These are phyloP conservation scores for Wallacemonas collosoma DNA, from an alignment of 208 protist species.

Conservation along the genomic window DNA sequence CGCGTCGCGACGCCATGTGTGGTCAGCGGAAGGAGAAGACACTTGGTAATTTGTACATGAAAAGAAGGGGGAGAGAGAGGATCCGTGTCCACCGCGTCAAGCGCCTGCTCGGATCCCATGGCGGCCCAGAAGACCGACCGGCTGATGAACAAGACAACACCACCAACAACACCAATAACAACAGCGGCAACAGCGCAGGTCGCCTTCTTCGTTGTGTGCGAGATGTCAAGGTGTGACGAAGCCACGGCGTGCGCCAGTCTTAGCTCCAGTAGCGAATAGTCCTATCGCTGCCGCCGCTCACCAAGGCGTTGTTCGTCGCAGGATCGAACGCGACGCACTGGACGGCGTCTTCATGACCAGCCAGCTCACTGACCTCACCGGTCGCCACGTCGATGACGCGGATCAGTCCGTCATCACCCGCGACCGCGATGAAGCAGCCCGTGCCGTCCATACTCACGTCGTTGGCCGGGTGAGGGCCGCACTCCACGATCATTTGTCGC, in stretches of 20 bases:
- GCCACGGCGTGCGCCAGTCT: neutral
- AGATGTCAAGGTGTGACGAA: too few species aligned
- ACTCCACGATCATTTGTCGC: conserved; percentile 52
- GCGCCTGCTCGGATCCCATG: too few species aligned
- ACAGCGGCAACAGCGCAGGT: too few species aligned
- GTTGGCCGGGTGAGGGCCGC: conserved; percentile 81
- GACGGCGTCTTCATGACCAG: conserved; percentile 82
- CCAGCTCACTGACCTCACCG: conserved; percentile 69
- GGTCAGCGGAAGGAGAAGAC: too few species aligned
- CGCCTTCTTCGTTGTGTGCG: too few species aligned
- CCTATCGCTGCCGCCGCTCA: conserved; percentile 81
- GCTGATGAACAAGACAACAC: too few species aligned
- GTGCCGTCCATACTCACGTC: conserved; percentile 65
- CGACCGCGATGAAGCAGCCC: conserved; percentile 88
- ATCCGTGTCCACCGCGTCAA: too few species aligned
- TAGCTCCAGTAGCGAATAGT: conserved; percentile 87
- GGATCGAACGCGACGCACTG: conserved; percentile 87
- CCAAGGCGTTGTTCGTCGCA: conserved; percentile 71
- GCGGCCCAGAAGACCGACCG: too few species aligned
- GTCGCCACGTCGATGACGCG: conserved; percentile 93
- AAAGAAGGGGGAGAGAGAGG: too few species aligned
- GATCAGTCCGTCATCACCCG: conserved; percentile 93
- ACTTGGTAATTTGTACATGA: too few species aligned
- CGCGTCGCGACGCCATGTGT: too few species aligned
- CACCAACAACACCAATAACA: too few species aligned